Conservation (phyloP, 2,329 filamentous ascomycete species). For the Aspergillus terreus region DNA sequence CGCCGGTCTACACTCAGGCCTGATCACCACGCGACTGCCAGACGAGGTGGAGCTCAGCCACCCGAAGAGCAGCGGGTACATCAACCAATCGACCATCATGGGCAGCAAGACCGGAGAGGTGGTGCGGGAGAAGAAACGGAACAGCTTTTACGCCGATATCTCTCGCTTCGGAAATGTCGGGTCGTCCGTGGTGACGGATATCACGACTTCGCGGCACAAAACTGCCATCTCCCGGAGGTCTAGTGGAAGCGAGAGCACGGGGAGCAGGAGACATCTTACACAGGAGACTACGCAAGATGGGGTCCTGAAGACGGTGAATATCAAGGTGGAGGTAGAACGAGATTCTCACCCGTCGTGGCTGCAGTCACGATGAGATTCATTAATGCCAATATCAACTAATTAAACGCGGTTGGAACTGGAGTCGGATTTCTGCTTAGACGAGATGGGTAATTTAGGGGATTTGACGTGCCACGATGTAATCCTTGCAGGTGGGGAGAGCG, state of each 20-base stretch:
- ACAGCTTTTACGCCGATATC: not conserved
- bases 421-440: no score
- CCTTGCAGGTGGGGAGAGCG: no score
- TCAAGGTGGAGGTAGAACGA: conserved; percentile 15
- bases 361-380: no score
- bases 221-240: conserved; percentile 1
- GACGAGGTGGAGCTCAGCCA: conserved; percentile 13
- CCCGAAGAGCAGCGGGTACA: conserved; percentile 9
- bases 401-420: no score
- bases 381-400: no score
- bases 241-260: conserved; percentile 10
- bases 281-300: conserved; percentile 4
- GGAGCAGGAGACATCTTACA: conserved; percentile 15
- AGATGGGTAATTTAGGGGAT: no score
- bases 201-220: not conserved
- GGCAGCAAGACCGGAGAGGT: conserved; percentile 1
- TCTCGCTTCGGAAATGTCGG: not conserved
- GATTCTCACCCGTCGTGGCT: not conserved
- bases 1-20: conserved; percentile 20
- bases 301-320: conserved; percentile 18
- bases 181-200: conserved; percentile 6
- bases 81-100: conserved; percentile 4
- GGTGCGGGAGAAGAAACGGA: not conserved
- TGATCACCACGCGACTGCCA: conserved; percentile 16
- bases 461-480: no score